Evolutionary conservation across 148 eudicot species (phyloP), one percentile per base, ranked within the genome.

Genomic region (Cornus suecica): DNA sequence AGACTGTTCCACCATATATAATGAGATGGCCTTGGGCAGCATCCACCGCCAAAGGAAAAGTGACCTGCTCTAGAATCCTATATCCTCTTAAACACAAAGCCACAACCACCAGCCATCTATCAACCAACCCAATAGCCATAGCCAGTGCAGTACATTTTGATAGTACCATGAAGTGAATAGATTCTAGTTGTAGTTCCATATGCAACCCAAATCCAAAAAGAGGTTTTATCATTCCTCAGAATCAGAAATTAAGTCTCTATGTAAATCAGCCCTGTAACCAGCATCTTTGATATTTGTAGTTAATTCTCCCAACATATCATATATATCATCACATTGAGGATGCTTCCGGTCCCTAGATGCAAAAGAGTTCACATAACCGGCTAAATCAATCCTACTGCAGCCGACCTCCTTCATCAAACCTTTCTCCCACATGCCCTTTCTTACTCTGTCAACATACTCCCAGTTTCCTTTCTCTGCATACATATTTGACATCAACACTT

Each of bases 391-490:
- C 97, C 98, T 90, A 74, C 98, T 94, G 80, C 90, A 76, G 48
- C 96, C 97, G 69, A 83, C 82, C 72, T 90, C 96, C 85, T 94
- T 94, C 34, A 72, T 80, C 83, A 87, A 66, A 70, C 94, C 94
- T 68, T 79, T 88, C 65, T 88, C 91, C 67, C 52, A 74, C 97
- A 94, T 92, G 26, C 82, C 86, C 70, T 81, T 86, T 74, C 97
- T 94, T 24, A 88, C 76, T 65, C 76, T 85, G 67, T 92, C 82
- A 27, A 86, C 95, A 73, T 77, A 74, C 56, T 94, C 85, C 97
- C 97, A 92, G 64, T 87, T 87, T 78, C 91, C 91, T 86, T 92
- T 94, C 75, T 90, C 90, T 48, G 97, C 92, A 75, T 92, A 84
- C 4, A 94, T 83, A 75, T 90, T 87, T 34, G 99, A 94, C 41